These are phyloP conservation scores for Ceratocystiopsis minuta DNA, from an alignment of 2,329 filamentous ascomycete genomes.

Conservation along the genomic window DNA sequence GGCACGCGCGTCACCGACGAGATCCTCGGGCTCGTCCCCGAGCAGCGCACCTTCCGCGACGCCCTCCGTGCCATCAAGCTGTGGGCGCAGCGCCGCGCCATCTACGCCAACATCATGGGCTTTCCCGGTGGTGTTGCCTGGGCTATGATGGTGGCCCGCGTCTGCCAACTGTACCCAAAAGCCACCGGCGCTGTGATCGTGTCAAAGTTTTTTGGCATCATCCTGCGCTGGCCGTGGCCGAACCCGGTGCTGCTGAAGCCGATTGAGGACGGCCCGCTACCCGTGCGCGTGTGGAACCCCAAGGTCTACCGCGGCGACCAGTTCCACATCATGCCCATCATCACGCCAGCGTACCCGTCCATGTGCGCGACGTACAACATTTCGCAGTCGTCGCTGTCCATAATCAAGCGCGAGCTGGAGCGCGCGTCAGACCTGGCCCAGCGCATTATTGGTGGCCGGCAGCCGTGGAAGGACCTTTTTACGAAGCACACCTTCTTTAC, in stretches of 20 bases:
- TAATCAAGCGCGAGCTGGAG: constrained; percentile 69
- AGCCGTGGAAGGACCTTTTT: constrained; percentile 76
- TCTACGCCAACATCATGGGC: constrained; percentile 92
- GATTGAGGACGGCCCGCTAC: constrained; percentile 65
- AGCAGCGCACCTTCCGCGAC: constrained; percentile 74
- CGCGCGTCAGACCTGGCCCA: constrained; percentile 62
- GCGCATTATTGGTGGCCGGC: constrained; percentile 59
- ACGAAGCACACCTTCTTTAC: constrained; percentile 88
- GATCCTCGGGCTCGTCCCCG: constrained; percentile 74
- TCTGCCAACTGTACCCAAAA: constrained; percentile 91
- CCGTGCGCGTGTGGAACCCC: constrained; percentile 87
- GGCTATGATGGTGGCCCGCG: constrained; percentile 91
- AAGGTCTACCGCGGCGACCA: constrained; percentile 68
- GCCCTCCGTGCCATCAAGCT: constrained; percentile 86
- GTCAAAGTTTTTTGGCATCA: constrained; percentile 84
- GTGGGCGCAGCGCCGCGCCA: constrained; percentile 82
- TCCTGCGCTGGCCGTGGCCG: constrained; percentile 85
- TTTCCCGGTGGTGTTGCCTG: constrained; percentile 94
- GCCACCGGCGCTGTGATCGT: constrained; percentile 79
- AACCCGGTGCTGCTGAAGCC: constrained; percentile 79
- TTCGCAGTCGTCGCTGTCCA: constrained; percentile 63
- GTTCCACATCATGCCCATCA: constrained; percentile 91
- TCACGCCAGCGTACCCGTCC: constrained; percentile 90
- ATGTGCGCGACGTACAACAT: constrained; percentile 98
- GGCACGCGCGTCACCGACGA: constrained; percentile 89